These are phyloP conservation scores for Anthoceros angustus DNA, from an alignment of 225 moss, liverwort and hornwort species.

Conservation along the genomic window DNA sequence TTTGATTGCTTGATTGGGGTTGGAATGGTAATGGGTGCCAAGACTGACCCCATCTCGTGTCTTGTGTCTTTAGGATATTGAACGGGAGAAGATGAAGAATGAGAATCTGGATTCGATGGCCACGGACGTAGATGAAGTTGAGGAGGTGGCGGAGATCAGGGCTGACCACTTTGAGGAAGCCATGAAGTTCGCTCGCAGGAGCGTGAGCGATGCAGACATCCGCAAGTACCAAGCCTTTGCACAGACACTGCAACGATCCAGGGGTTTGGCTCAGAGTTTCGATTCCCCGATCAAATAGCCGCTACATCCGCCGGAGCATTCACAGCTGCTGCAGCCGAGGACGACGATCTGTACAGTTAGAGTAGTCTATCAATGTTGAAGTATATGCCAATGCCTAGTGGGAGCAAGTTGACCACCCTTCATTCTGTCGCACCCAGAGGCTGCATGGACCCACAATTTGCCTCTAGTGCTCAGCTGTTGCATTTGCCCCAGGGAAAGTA, in stretches of 20 bases:
- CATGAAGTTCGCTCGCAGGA: constrained; percentile 32
- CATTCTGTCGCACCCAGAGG: too few relatives aligned
- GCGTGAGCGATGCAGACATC: neutral
- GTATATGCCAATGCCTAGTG: too few relatives aligned
- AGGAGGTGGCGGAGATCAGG: constrained; percentile 62
- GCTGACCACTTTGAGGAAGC: constrained; percentile 84
- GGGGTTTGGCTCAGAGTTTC: constrained; percentile 5
- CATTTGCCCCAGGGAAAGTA: too few relatives aligned
- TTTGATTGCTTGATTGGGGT: too few relatives aligned
- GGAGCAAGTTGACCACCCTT: too few relatives aligned
- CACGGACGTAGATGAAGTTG: constrained; percentile 77
- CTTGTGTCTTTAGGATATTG: constrained; percentile 40
- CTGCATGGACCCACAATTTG: too few relatives aligned
- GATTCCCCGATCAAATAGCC: neutral
- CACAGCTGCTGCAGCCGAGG: neutral
- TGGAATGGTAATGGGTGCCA: too few relatives aligned
- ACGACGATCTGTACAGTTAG: constrained; percentile 4
- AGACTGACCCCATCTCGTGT: too few relatives aligned
- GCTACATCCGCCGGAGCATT: neutral
- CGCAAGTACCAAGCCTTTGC: constrained; percentile 2
- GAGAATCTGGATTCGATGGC: constrained; percentile 60
- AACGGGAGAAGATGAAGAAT: constrained; percentile 58
- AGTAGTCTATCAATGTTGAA: too few relatives aligned
- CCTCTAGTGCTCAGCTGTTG: too few relatives aligned
- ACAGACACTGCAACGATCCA: neutral